Percentiles rank a stretch among this genome's conserved stretches.
phyloP scores from a whole-genome alignment of 2,329 filamentous ascomycete genomes.

The Monosporascus sp. region DNA sequence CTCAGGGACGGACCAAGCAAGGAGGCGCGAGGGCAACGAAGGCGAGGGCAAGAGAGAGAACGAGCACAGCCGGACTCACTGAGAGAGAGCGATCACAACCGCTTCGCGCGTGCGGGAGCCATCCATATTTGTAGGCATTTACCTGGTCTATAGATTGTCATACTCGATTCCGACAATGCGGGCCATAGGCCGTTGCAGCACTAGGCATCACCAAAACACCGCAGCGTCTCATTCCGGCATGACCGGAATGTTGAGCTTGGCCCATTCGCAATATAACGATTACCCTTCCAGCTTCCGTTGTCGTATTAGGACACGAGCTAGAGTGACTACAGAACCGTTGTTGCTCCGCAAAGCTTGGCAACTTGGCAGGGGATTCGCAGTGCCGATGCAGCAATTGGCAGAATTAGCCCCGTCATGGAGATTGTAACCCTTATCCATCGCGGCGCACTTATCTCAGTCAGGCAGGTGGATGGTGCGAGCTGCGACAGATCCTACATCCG shows the following conservation, averaged over 20 bases:
- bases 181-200: neutral
- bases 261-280: conserved; percentile 4
- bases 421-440: no score
- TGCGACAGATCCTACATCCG: no score
- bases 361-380: neutral
- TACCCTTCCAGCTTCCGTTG: conserved; percentile 16
- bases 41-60: conserved; percentile 6
- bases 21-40: conserved; percentile 3
- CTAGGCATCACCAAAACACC: neutral
- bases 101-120: conserved; percentile 4
- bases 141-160: neutral
- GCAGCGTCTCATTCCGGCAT: conserved; percentile 9
- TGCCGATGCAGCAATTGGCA: no score
- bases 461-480: no score
- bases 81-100: conserved; percentile 1
- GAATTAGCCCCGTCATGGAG: no score
- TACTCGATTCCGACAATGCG: neutral
- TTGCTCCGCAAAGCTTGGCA: neutral
- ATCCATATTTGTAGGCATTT: conserved; percentile 15
- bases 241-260: conserved; percentile 12
- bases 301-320: conserved; percentile 13
- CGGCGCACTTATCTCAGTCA: no score
- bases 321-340: neutral
- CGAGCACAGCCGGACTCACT: conserved; percentile 6
- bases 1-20: conserved; percentile 3